A percentile compares a stretch with the other conserved stretches of the same genome.
phyloP scores from a whole-genome alignment of 257 asterid species.

The Solanum sejunctum region DNA sequence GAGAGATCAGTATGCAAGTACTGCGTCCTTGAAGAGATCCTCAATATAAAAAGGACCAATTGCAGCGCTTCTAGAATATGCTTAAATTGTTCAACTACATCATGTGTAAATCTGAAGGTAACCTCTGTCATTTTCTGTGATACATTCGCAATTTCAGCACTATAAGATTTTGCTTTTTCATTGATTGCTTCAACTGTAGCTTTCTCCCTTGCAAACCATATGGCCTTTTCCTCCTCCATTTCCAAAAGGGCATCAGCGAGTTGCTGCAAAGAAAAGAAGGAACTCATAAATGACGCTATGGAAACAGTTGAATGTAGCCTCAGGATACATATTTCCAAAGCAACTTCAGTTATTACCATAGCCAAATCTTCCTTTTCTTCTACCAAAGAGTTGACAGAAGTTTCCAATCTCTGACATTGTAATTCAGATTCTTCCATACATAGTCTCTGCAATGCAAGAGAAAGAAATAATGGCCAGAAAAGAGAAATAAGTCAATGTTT shows the following conservation, averaged over 20 bases:
- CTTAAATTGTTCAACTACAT: not conserved
- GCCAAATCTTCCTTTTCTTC: constrained; percentile 81
- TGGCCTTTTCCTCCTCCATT: constrained; percentile 87
- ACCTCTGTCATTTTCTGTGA: constrained; percentile 56
- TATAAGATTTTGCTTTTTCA: constrained; percentile 33
- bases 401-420: constrained; percentile 29
- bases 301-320: not conserved
- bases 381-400: constrained; percentile 25
- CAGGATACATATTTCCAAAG: not conserved
- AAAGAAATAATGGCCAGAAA: not conserved
- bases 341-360: constrained; percentile 34
- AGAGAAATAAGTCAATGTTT: not conserved
- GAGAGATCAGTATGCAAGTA: not conserved
- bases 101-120: constrained; percentile 6
- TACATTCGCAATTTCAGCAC: constrained; percentile 38
- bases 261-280: constrained; percentile 38
- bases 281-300: constrained; percentile 4
- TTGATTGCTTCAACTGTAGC: constrained; percentile 63
- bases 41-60: not conserved
- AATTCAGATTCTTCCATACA: constrained; percentile 40
- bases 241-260: constrained; percentile 83
- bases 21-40: not conserved
- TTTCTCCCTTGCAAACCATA: constrained; percentile 85
- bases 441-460: constrained; percentile 39
- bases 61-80: not conserved